Conservation (phyloP, 108 stramenopile species). For the Skeletonema tropicum region DNA sequence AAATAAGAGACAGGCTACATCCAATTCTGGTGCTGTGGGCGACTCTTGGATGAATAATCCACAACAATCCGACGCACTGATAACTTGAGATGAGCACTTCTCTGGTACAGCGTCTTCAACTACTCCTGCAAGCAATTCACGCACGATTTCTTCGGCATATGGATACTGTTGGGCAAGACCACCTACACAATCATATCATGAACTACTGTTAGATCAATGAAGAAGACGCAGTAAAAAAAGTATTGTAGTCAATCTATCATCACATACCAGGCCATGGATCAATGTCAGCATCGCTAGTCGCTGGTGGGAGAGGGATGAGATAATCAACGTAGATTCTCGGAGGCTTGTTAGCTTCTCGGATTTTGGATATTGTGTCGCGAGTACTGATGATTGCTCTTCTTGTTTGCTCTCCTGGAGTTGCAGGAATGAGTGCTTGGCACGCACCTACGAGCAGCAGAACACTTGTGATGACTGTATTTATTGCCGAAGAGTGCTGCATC, state of each 20-base stretch:
- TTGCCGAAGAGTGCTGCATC: no score
- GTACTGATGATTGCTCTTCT: constrained; percentile 34
- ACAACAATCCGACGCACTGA: constrained; percentile 63
- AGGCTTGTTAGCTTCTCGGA: constrained; percentile 25
- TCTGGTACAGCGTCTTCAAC: constrained; percentile 41
- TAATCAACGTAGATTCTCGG: constrained; percentile 62
- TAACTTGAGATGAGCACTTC: constrained; percentile 56
- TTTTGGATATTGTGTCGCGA: constrained; percentile 26
- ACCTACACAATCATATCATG: not conserved
- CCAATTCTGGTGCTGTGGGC: constrained; percentile 44
- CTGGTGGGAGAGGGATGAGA: constrained; percentile 65
- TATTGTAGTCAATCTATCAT: no score
- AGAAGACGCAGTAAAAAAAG: no score
- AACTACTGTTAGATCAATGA: no score
- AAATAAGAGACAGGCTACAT: constrained; percentile 64
- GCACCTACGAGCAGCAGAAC: not conserved
- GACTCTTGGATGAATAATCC: constrained; percentile 73
- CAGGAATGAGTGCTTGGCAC: constrained; percentile 36
- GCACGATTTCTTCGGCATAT: constrained; percentile 62
- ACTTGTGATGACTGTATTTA: not conserved
- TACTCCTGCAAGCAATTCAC: constrained; percentile 56
- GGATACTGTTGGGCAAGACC: constrained; percentile 76
- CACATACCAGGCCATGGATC: constrained; percentile 68
- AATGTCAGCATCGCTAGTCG: constrained; percentile 64
- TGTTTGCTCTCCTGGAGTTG: constrained; percentile 50